Percentiles rank a stretch among this genome's conserved stretches.
These are phyloP conservation scores for Aspergillus nomiae DNA, from an alignment of 2,329 filamentous ascomycete genomes.

Conservation along the genomic window DNA sequence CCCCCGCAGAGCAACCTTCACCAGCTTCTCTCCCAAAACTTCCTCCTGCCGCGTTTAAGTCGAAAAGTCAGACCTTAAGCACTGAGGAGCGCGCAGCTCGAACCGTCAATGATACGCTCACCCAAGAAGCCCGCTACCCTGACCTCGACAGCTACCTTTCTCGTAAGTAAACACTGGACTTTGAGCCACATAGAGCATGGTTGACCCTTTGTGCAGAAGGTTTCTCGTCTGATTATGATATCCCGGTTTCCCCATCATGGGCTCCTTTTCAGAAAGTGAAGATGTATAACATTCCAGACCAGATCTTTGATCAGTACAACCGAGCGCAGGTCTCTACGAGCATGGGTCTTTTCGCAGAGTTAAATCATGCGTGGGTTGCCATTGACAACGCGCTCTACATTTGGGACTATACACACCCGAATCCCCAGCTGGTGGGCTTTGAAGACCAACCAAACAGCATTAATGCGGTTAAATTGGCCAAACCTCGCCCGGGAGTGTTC, in stretches of 20 bases:
- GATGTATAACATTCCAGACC: conserved; percentile 86
- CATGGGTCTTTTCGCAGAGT: conserved; percentile 92
- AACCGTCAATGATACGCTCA: conserved; percentile 78
- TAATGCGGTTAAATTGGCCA: conserved; percentile 83
- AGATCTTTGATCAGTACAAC: conserved; percentile 91
- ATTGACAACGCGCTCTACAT: conserved; percentile 96
- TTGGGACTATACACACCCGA: conserved; percentile 96
- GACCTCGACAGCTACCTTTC: conserved; percentile 87
- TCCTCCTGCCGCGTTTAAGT: conserved; percentile 40
- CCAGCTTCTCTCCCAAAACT: conserved; percentile 36
- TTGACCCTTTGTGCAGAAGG: conserved; percentile 62
- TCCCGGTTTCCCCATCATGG: conserved; percentile 70
- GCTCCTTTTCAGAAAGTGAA: conserved; percentile 85
- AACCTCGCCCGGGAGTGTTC: conserved; percentile 85
- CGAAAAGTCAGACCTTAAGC: conserved; percentile 57
- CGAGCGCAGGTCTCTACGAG: conserved; percentile 81
- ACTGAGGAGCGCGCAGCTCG: conserved; percentile 78
- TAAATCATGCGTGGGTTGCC: conserved; percentile 93
- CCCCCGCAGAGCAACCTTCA: conserved; percentile 31
- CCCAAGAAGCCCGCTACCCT: conserved; percentile 77
- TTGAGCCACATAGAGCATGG: not conserved
- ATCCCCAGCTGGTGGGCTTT: conserved; percentile 86
- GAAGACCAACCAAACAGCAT: conserved; percentile 89
- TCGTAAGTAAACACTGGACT: conserved; percentile 60
- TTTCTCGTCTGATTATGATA: conserved; percentile 87